phyloP scores from a whole-genome alignment of 2,329 filamentous ascomycete species.

The Chlorencoelia australis region DNA sequence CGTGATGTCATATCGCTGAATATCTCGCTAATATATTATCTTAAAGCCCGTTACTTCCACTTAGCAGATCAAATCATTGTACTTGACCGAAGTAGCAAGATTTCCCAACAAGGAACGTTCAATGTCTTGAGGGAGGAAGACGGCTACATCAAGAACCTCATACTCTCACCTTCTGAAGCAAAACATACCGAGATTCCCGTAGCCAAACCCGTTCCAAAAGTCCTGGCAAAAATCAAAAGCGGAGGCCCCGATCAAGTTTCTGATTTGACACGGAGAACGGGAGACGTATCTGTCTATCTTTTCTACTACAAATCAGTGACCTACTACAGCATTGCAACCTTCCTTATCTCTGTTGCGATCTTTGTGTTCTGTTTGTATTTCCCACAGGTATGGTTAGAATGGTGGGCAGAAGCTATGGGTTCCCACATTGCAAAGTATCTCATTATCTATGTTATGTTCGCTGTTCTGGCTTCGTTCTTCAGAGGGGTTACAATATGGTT shows the following conservation, averaged over 20 bases:
- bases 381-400: not conserved
- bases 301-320: not conserved
- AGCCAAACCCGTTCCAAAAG: not conserved
- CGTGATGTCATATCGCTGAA: constrained; percentile 8
- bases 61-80: constrained; percentile 33
- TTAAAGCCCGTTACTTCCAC: constrained; percentile 28
- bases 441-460: not conserved
- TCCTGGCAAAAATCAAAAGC: not conserved
- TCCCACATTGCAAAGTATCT: not conserved
- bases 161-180: constrained; percentile 25
- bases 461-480: not conserved
- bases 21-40: constrained; percentile 1
- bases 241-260: not conserved
- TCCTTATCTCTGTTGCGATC: not conserved
- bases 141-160: constrained; percentile 1
- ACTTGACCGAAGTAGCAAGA: constrained; percentile 20
- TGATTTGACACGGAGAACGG: not conserved
- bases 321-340: not conserved
- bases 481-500: not conserved
- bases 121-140: constrained; percentile 9
- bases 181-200: constrained; percentile 21
- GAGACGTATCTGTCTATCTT: not conserved
- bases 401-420: not conserved
- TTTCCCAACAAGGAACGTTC: constrained; percentile 28
- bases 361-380: not conserved